Percentiles rank a stretch among this genome's conserved stretches.
These are phyloP conservation scores for Pezicula radicicola DNA, from an alignment of 2,329 filamentous ascomycete genomes.

Conservation along the genomic window DNA sequence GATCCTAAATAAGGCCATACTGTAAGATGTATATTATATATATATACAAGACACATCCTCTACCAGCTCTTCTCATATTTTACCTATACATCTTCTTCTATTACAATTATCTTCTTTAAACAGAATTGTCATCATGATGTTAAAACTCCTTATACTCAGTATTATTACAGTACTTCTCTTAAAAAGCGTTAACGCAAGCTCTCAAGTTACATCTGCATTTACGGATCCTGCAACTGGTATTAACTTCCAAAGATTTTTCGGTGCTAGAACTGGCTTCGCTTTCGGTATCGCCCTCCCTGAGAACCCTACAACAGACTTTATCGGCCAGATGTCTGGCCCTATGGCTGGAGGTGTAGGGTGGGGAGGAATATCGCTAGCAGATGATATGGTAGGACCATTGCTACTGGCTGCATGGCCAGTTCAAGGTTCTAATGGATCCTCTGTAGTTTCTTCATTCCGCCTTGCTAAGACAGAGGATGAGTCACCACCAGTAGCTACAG, in stretches of 20 bases:
- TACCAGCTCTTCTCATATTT: no score
- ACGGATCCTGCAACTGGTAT: conserved; percentile 32
- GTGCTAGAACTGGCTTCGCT: conserved; percentile 34
- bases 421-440: conserved; percentile 23
- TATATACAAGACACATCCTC: no score
- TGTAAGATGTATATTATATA: no score
- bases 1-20: no score
- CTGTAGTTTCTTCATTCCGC: conserved; percentile 39
- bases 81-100: no score
- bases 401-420: conserved; percentile 41
- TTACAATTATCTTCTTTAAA: no score
- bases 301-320: conserved; percentile 38
- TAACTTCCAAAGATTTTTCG: conserved; percentile 35
- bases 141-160: neutral
- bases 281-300: conserved; percentile 42
- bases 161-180: neutral
- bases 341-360: conserved; percentile 38
- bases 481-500: conserved; percentile 39
- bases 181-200: no score
- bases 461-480: conserved; percentile 38
- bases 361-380: conserved; percentile 41
- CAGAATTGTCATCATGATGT: neutral
- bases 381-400: conserved; percentile 42
- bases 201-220: conserved; percentile 19
- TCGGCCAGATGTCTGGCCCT: conserved; percentile 43